Conservation (phyloP, 352 stramenopile genomes). For the Peronospora tabacina region DNA sequence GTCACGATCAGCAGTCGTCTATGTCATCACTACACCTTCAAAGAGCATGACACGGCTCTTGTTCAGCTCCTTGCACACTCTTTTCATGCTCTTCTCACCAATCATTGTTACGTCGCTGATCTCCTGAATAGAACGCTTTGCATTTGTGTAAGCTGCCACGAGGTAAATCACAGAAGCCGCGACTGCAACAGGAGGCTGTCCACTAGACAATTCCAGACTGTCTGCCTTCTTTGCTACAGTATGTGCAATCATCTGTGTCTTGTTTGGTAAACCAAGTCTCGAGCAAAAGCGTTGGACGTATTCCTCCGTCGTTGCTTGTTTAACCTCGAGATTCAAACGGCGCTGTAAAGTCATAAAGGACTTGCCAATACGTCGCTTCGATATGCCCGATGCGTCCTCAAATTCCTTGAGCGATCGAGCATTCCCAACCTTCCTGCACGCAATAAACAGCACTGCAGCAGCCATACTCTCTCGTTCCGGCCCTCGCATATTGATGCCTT, state of each 20-base stretch:
- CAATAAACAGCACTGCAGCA: conserved; percentile 63
- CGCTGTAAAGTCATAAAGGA: conserved; percentile 63
- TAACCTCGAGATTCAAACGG: conserved; percentile 52
- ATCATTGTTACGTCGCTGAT: conserved; percentile 81
- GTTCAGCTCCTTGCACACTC: conserved; percentile 81
- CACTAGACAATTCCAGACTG: conserved; percentile 50
- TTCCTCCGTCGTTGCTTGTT: conserved; percentile 59
- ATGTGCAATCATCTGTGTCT: conserved; percentile 71
- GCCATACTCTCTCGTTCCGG: conserved; percentile 61
- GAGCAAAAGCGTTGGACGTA: conserved; percentile 77
- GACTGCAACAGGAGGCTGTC: conserved; percentile 63
- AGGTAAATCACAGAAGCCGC: conserved; percentile 76
- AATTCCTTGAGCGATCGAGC: conserved; percentile 71
- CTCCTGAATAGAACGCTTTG: conserved; percentile 72
- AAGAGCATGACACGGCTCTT: conserved; percentile 75
- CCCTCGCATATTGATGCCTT: conserved; percentile 52
- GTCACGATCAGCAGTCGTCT: conserved; percentile 17
- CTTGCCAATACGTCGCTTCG: conserved; percentile 74
- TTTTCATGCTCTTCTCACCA: conserved; percentile 75
- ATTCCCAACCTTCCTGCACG: conserved; percentile 57
- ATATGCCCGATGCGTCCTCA: conserved; percentile 58
- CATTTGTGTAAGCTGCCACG: conserved; percentile 73
- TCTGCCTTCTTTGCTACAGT: conserved; percentile 70
- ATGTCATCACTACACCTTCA: conserved; percentile 59
- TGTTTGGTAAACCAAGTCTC: conserved; percentile 56